Conservation (phyloP, 257 asterid genomes). For the Prunella vulgaris region DNA sequence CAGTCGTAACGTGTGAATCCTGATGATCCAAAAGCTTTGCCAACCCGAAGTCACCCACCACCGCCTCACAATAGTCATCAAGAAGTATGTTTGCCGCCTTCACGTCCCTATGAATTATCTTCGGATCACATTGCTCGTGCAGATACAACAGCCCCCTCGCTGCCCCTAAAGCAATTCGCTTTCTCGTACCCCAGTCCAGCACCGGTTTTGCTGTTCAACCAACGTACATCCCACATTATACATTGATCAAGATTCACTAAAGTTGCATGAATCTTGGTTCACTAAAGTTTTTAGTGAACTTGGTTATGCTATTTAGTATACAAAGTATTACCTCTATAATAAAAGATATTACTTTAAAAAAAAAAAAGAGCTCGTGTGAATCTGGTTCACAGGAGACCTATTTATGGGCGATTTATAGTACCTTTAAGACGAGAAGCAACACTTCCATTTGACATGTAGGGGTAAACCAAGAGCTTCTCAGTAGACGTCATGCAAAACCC, state of each 20-base stretch:
- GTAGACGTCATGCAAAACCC: constrained; percentile 89
- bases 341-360: background rate
- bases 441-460: constrained; percentile 94
- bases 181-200: constrained; percentile 85
- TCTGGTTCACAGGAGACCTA: no score
- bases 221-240: background rate
- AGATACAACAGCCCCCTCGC: constrained; percentile 85
- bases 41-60: constrained; percentile 95
- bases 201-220: constrained; percentile 74
- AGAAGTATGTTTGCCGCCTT: constrained; percentile 96
- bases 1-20: constrained; percentile 94
- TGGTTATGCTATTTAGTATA: no score
- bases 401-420: constrained; percentile 5
- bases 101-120: constrained; percentile 94
- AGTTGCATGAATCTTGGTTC: background rate
- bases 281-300: background rate
- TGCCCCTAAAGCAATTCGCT: constrained; percentile 84
- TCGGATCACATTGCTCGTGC: constrained; percentile 98
- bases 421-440: constrained; percentile 98
- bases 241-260: background rate
- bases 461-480: constrained; percentile 85
- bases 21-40: constrained; percentile 96
- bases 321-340: background rate
- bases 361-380: no score
- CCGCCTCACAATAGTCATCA: constrained; percentile 92